A percentile compares a stretch with the other conserved stretches of the same genome.
Evolutionary conservation across 257 asterid genomes (phyloP).

Genomic region (Nicotiana obtusifolia): DNA sequence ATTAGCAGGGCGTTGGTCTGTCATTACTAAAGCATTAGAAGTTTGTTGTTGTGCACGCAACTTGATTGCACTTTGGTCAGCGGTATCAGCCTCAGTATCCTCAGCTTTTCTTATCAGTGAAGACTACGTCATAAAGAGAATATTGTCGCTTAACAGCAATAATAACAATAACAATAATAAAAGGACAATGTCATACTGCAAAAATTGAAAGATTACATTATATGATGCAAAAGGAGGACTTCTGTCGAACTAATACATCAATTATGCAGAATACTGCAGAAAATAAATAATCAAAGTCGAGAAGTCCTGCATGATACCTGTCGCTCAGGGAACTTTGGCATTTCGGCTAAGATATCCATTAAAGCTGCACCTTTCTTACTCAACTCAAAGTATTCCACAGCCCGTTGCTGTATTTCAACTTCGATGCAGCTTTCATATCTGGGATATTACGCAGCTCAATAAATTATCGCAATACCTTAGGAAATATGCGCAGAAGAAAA

Average conservation of each 20-base stretch:
- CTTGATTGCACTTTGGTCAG: conserved; percentile 95
- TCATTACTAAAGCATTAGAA: conserved; percentile 77
- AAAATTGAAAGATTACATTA: not conserved
- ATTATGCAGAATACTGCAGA: not conserved
- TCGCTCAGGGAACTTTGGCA: conserved; percentile 96
- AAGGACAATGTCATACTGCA: not conserved
- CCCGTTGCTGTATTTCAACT: conserved; percentile 93
- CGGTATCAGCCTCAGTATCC: conserved; percentile 87
- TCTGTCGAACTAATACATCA: conserved; percentile 12
- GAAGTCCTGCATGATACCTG: conserved; percentile 45
- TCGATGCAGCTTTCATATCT: conserved; percentile 93
- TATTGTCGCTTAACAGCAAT: not conserved
- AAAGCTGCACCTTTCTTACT: conserved; percentile 85
- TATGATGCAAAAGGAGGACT: not conserved
- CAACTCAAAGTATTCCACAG: conserved; percentile 80
- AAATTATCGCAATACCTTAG: conserved; percentile 11
- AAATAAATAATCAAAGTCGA: conserved; percentile 2
- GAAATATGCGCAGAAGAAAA: conserved; percentile 15
- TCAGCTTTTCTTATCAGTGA: conserved; percentile 80
- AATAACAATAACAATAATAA: not conserved
- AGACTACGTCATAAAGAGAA: conserved; percentile 45
- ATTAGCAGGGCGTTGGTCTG: conserved; percentile 71
- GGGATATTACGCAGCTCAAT: conserved; percentile 12
- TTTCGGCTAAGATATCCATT: conserved; percentile 88
- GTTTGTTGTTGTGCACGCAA: conserved; percentile 82